Evolutionary conservation across 2,329 filamentous ascomycete species (phyloP).

Genomic region (Scopulariopsis brevicaulis): DNA sequence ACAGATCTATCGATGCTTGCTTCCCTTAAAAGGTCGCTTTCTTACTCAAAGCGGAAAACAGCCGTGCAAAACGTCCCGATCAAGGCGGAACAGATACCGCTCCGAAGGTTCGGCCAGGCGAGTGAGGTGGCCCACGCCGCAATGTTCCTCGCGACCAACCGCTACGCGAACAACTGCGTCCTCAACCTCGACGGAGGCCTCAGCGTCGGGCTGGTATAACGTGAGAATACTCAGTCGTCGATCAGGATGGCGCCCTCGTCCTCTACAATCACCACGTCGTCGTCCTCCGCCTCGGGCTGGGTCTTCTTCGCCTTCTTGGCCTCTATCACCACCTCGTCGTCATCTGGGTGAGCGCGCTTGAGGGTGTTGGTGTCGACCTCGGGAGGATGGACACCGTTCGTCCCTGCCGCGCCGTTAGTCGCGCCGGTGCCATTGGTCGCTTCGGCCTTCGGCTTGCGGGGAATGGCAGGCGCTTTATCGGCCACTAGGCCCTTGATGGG

Average conservation of each 20-base stretch:
- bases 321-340: constrained; percentile 15
- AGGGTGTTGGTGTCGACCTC: constrained; percentile 18
- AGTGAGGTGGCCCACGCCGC: constrained; percentile 75
- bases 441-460: constrained; percentile 38
- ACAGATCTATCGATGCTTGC: constrained; percentile 1
- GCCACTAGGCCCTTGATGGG: constrained; percentile 37
- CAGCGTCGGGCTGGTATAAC: constrained; percentile 47
- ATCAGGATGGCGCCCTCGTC: constrained; percentile 50
- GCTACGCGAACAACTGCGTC: constrained; percentile 79
- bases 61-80: background rate
- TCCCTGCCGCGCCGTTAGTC: constrained; percentile 23
- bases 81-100: constrained; percentile 11
- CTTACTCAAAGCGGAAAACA: background rate
- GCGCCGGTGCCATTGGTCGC: constrained; percentile 16
- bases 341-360: constrained; percentile 35
- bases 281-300: constrained; percentile 24
- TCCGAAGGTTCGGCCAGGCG: constrained; percentile 51
- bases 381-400: constrained; percentile 27
- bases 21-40: background rate
- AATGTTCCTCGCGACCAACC: constrained; percentile 63
- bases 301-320: constrained; percentile 33
- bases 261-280: constrained; percentile 25
- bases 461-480: constrained; percentile 35
- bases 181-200: constrained; percentile 79
- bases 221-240: constrained; percentile 33